Conservation (phyloP, 352 stramenopile species). For the Phytopythium litorale region DNA sequence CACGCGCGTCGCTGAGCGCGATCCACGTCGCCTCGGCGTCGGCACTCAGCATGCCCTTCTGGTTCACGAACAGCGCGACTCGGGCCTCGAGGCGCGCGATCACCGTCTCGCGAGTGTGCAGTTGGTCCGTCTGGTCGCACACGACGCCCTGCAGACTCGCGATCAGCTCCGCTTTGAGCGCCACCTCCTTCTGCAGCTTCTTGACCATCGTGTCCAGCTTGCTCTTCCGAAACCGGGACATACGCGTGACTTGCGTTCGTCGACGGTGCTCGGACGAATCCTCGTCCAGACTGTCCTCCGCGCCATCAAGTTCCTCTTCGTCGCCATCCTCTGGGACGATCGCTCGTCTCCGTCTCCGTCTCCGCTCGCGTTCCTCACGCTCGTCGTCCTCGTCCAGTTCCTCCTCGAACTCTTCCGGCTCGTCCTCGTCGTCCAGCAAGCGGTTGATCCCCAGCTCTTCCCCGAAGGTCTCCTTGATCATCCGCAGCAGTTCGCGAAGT, state of each 20-base stretch:
- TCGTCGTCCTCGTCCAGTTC: conserved; percentile 55
- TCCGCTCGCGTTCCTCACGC: conserved; percentile 24
- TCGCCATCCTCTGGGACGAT: conserved; percentile 13
- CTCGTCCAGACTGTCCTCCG: conserved; percentile 7
- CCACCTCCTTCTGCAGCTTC: conserved; percentile 52
- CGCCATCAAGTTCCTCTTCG: conserved; percentile 5
- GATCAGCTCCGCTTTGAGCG: conserved; percentile 40
- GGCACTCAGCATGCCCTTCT: conserved; percentile 43
- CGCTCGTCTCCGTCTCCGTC: conserved; percentile 13
- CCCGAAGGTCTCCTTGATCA: conserved; percentile 60
- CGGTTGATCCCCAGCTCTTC: conserved; percentile 38
- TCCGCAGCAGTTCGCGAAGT: conserved; percentile 57
- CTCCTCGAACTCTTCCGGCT: conserved; percentile 54
- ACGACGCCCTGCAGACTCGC: conserved; percentile 47
- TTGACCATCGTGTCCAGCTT: conserved; percentile 61
- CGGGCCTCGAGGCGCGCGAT: background rate
- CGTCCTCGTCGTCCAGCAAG: conserved; percentile 61
- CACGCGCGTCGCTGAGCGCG: conserved; percentile 17
- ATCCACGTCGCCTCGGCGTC: conserved; percentile 42
- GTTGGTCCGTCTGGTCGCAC: conserved; percentile 47
- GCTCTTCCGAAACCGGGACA: conserved; percentile 65
- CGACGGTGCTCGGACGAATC: conserved; percentile 4
- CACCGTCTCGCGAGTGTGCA: conserved; percentile 36
- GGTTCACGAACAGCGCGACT: conserved; percentile 25
- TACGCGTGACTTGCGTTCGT: conserved; percentile 33